Conservation (phyloP, 2,329 filamentous ascomycete species). For the Curvularia spicifera region DNA sequence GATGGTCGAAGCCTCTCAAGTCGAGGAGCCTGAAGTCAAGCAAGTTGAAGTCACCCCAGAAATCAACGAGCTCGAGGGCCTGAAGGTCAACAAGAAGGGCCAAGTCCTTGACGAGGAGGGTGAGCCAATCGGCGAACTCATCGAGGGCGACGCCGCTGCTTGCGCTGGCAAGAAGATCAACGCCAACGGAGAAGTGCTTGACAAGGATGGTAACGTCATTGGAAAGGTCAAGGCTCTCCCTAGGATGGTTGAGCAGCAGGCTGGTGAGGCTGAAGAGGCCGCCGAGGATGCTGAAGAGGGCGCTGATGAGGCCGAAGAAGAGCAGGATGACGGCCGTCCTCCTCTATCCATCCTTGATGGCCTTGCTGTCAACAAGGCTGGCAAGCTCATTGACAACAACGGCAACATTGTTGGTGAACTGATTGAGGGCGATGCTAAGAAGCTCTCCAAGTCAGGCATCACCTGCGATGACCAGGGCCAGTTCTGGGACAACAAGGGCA, state of each 20-base stretch:
- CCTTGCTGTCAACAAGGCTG: constrained; percentile 58
- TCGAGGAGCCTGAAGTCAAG: constrained; percentile 49
- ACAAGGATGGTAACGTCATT: constrained; percentile 68
- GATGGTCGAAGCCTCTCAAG: constrained; percentile 35
- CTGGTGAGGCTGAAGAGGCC: constrained; percentile 39
- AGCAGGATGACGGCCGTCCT: constrained; percentile 49
- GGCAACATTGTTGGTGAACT: constrained; percentile 58
- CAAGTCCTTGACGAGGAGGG: constrained; percentile 60
- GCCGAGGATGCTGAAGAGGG: constrained; percentile 42
- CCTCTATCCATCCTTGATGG: constrained; percentile 59
- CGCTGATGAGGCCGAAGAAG: constrained; percentile 43
- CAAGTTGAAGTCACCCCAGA: constrained; percentile 49
- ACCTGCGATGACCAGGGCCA: constrained; percentile 56
- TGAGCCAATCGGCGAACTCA: constrained; percentile 60
- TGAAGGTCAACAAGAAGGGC: constrained; percentile 67
- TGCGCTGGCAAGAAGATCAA: constrained; percentile 71
- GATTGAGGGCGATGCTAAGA: constrained; percentile 59
- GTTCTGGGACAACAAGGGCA: constrained; percentile 62
- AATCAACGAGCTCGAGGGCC: constrained; percentile 57
- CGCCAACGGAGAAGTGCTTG: constrained; percentile 68
- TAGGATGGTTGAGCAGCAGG: constrained; percentile 49
- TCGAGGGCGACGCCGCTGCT: constrained; percentile 65
- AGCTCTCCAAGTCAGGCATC: constrained; percentile 57
- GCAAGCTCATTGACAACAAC: constrained; percentile 57
- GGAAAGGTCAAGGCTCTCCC: constrained; percentile 64